These are phyloP conservation scores for Claviceps africana DNA, from an alignment of 2,329 filamentous ascomycete genomes.

Conservation along the genomic window DNA sequence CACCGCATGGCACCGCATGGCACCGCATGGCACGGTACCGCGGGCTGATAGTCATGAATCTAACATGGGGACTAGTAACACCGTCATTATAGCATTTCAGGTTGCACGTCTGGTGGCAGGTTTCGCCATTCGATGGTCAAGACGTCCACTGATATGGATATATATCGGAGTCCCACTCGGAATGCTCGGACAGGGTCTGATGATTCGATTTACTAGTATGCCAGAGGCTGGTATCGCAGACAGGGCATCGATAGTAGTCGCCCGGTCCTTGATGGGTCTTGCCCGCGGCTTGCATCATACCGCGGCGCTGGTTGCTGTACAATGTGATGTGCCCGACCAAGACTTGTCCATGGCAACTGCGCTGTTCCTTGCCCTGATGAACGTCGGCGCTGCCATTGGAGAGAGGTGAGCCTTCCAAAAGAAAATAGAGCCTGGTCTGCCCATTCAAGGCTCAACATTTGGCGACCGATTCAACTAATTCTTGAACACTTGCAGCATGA, in stretches of 20 bases:
- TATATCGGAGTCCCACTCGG: constrained; percentile 11
- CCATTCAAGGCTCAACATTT: neutral
- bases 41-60: neutral
- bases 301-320: constrained; percentile 9
- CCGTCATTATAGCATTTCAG: constrained; percentile 22
- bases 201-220: constrained; percentile 11
- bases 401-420: constrained; percentile 10
- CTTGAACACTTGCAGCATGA: constrained; percentile 11
- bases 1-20: neutral
- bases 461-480: neutral
- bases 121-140: constrained; percentile 22
- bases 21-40: neutral
- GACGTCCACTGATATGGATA: constrained; percentile 15
- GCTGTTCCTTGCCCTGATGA: constrained; percentile 19
- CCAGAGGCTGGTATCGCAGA: constrained; percentile 7
- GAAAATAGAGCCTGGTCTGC: neutral
- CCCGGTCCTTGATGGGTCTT: constrained; percentile 15
- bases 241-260: constrained; percentile 16
- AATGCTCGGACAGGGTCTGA: constrained; percentile 17
- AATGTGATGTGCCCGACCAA: constrained; percentile 16
- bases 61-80: constrained; percentile 11
- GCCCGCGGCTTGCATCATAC: constrained; percentile 14
- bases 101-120: constrained; percentile 21
- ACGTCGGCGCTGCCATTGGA: constrained; percentile 15
- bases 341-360: constrained; percentile 21